These are phyloP conservation scores for Cercophora scortea DNA, from an alignment of 495 filamentous ascomycete genomes.

Conservation along the genomic window DNA sequence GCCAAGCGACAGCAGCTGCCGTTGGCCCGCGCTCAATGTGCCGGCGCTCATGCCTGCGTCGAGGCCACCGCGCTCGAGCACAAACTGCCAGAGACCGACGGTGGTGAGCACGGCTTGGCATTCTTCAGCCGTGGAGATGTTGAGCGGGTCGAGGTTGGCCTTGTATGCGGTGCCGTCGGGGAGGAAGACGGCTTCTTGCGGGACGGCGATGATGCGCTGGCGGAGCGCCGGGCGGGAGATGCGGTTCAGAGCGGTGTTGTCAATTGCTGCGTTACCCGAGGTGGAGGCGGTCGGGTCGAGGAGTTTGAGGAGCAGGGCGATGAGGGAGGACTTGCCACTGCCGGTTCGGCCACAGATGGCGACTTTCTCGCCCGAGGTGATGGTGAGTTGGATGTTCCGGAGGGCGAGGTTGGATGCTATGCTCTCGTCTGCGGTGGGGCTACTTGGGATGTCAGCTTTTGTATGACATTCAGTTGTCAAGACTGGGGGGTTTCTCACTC, in stretches of 20 bases:
- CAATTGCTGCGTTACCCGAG: constrained; percentile 20
- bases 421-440: not conserved
- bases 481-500: not conserved
- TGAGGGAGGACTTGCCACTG: constrained; percentile 79
- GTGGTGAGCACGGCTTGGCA: constrained; percentile 39
- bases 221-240: constrained; percentile 13
- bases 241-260: constrained; percentile 8
- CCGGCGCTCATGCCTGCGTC: constrained; percentile 42
- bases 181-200: constrained; percentile 54
- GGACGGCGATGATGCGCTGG: constrained; percentile 19
- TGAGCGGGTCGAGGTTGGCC: constrained; percentile 37
- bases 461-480: not conserved
- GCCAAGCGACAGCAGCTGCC: constrained; percentile 58
- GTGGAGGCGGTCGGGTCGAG: constrained; percentile 66
- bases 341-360: constrained; percentile 4
- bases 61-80: constrained; percentile 45
- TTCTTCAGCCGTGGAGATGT: constrained; percentile 23
- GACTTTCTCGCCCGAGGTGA: constrained; percentile 1
- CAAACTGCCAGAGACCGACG: constrained; percentile 40
- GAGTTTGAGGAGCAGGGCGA: constrained; percentile 79
- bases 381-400: not conserved
- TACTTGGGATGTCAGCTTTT: not conserved
- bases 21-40: constrained; percentile 52
- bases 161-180: constrained; percentile 34
- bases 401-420: not conserved